Evolutionary conservation across 495 filamentous ascomycete genomes (phyloP).

Genomic region (Tuber aestivum): DNA sequence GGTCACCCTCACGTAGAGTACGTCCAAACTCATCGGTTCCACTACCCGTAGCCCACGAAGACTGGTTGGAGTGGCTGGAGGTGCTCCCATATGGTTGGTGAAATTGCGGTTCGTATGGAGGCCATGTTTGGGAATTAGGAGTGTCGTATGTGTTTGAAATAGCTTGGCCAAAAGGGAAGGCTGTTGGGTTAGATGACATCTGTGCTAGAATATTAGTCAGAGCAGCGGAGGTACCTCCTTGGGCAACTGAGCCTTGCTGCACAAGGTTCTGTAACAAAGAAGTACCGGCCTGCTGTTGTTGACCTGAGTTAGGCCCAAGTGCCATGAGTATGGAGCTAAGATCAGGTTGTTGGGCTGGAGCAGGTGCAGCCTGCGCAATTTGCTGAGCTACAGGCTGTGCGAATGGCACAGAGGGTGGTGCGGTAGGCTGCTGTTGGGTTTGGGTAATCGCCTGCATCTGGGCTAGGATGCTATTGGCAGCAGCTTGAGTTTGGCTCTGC

Average conservation of each 20-base stretch:
- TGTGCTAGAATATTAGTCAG: constrained; percentile 31
- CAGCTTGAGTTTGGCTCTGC: constrained; percentile 20
- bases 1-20: constrained; percentile 33
- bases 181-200: constrained; percentile 24
- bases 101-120: constrained; percentile 28
- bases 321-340: constrained; percentile 36
- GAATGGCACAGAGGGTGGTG: constrained; percentile 20
- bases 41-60: constrained; percentile 26
- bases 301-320: constrained; percentile 26
- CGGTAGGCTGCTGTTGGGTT: constrained; percentile 25
- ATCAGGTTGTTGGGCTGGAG: constrained; percentile 30
- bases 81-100: constrained; percentile 31
- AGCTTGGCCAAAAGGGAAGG: constrained; percentile 24
- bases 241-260: constrained; percentile 26
- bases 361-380: constrained; percentile 12
- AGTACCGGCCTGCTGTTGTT: constrained; percentile 28
- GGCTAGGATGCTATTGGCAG: constrained; percentile 34
- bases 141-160: constrained; percentile 22
- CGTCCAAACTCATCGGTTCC: constrained; percentile 36
- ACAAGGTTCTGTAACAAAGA: constrained; percentile 28
- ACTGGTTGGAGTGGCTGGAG: constrained; percentile 29
- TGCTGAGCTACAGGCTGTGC: constrained; percentile 8
- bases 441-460: constrained; percentile 36
- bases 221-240: constrained; percentile 21
- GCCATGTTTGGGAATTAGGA: constrained; percentile 22